Conservation (phyloP, 495 filamentous ascomycete genomes). For the Hypoxylon subgilvum region DNA sequence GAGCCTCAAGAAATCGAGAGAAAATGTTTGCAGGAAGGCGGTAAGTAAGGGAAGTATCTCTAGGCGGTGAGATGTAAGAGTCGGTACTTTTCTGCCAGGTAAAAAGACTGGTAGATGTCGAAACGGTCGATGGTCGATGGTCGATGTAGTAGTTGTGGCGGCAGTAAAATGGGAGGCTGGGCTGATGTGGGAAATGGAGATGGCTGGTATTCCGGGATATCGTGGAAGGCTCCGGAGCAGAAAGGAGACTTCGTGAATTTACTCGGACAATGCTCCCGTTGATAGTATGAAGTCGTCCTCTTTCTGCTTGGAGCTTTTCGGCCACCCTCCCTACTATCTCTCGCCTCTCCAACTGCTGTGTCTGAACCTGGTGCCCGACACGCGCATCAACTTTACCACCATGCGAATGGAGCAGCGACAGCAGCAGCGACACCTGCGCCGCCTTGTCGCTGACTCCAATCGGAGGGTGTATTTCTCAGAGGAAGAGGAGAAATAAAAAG, state of each 20-base stretch:
- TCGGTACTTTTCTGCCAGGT: constrained; percentile 14
- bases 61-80: constrained; percentile 11
- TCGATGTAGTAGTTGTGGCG: constrained; percentile 1
- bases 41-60: constrained; percentile 16
- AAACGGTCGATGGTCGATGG: background rate
- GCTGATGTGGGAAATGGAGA: constrained; percentile 30
- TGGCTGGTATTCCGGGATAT: constrained; percentile 37
- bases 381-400: constrained; percentile 13
- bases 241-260: no score
- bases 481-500: background rate
- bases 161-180: constrained; percentile 37
- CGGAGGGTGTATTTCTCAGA: background rate
- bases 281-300: no score
- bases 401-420: constrained; percentile 23
- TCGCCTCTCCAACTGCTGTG: background rate
- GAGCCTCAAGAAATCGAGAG: background rate
- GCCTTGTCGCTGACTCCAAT: constrained; percentile 17
- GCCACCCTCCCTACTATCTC: no score
- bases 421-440: constrained; percentile 36
- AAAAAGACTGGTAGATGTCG: constrained; percentile 7
- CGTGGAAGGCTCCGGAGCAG: background rate
- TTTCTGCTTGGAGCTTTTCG: background rate
- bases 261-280: no score
- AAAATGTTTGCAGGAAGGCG: background rate
- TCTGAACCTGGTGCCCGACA: constrained; percentile 24